phyloP scores from a whole-genome alignment of 176 grass and related monocot species.

The Bothriochloa decipiens region DNA sequence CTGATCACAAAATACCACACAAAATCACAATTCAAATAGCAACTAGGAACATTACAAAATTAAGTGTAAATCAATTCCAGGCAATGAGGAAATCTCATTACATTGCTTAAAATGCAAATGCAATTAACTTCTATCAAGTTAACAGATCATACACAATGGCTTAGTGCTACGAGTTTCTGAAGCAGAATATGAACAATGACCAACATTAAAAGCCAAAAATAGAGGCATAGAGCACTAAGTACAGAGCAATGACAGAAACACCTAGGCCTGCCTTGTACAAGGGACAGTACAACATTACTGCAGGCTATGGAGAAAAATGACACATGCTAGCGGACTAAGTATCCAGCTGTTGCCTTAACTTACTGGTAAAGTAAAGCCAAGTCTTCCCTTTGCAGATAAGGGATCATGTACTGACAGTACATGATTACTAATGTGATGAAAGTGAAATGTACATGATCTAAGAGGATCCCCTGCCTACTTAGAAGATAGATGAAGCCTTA shows the following conservation, averaged over 20 bases:
- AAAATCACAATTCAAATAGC: background rate
- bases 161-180: background rate
- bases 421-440: constrained; percentile 28
- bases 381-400: constrained; percentile 35
- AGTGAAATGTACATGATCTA: background rate
- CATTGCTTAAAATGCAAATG: background rate
- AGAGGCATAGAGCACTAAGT: background rate
- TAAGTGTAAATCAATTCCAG: background rate
- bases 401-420: background rate
- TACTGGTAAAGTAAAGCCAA: constrained; percentile 42
- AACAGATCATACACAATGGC: background rate
- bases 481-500: background rate
- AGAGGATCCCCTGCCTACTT: background rate
- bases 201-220: background rate
- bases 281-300: background rate
- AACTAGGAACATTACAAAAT: background rate
- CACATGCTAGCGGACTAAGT: constrained; percentile 2
- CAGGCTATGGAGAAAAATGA: background rate
- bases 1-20: background rate
- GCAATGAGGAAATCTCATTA: background rate
- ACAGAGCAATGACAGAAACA: constrained; percentile 5
- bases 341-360: constrained; percentile 12
- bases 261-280: background rate
- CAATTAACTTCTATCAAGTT: background rate
- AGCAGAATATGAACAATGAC: background rate